phyloP scores from a whole-genome alignment of 257 asterid genomes.

The Nicotiana sylvestris region DNA sequence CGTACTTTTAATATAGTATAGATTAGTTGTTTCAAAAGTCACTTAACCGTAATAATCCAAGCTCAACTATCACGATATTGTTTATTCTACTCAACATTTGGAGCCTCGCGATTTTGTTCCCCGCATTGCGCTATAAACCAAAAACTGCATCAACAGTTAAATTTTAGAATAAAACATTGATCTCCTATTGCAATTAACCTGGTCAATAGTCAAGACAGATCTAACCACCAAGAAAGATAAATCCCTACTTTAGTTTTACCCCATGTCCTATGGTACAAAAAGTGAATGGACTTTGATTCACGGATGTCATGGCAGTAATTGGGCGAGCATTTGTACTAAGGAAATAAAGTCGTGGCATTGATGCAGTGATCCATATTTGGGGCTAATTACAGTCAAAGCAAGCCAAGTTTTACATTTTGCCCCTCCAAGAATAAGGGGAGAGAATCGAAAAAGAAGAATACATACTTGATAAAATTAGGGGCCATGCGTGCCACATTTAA shows the following conservation, averaged over 20 bases:
- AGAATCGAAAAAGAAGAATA: background rate
- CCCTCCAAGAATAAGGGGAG: background rate
- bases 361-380: constrained; percentile 8
- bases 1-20: no score
- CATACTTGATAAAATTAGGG: background rate
- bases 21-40: no score
- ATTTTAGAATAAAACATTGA: background rate
- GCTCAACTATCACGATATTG: background rate
- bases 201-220: background rate
- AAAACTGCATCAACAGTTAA: background rate
- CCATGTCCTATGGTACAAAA: background rate
- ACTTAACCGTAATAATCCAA: no score
- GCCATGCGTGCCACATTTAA: constrained; percentile 11
- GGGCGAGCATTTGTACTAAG: background rate
- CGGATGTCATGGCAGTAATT: constrained; percentile 13
- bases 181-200: background rate
- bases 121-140: background rate
- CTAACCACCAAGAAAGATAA: background rate
- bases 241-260: background rate
- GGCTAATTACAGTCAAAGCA: constrained; percentile 1
- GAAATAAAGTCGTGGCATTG: background rate
- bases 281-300: background rate
- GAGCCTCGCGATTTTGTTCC: background rate
- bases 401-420: background rate
- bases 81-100: background rate